A percentile compares a stretch with the other conserved stretches of the same genome.
phyloP scores from a whole-genome alignment of 1,139 yeast genomes.

The Candida sojae region DNA sequence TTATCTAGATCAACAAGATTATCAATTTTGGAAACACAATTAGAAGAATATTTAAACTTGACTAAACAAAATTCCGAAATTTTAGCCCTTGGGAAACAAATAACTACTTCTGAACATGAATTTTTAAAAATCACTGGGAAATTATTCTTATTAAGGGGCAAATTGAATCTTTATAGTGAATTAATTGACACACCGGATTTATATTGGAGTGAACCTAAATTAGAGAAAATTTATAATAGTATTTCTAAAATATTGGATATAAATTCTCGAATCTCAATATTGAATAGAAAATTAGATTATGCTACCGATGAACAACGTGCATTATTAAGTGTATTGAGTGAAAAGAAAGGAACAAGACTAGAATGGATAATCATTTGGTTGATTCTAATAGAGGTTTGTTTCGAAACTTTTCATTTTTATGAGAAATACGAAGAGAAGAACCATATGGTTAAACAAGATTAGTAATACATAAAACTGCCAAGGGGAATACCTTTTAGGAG shows the following conservation, averaged over 20 bases:
- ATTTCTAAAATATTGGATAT: constrained; percentile 76
- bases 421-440: constrained; percentile 18
- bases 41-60: constrained; percentile 64
- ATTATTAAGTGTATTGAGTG: constrained; percentile 70
- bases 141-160: constrained; percentile 73
- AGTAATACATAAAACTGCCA: neutral
- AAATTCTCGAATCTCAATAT: constrained; percentile 70
- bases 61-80: constrained; percentile 67
- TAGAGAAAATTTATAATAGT: constrained; percentile 72
- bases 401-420: constrained; percentile 63
- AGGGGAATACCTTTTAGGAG: neutral
- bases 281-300: constrained; percentile 84
- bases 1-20: constrained; percentile 82
- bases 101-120: constrained; percentile 62
- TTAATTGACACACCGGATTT: constrained; percentile 89
- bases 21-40: constrained; percentile 71
- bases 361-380: constrained; percentile 88
- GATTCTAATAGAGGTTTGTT: constrained; percentile 81
- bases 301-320: constrained; percentile 88
- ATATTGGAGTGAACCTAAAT: constrained; percentile 88
- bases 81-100: constrained; percentile 61
- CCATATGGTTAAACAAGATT: neutral
- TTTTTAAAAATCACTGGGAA: constrained; percentile 72
- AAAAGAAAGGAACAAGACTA: constrained; percentile 70
- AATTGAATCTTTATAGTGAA: constrained; percentile 82